Evolutionary conservation across 257 asterid genomes (phyloP).

Genomic region (Fraxinus cuspidata): DNA sequence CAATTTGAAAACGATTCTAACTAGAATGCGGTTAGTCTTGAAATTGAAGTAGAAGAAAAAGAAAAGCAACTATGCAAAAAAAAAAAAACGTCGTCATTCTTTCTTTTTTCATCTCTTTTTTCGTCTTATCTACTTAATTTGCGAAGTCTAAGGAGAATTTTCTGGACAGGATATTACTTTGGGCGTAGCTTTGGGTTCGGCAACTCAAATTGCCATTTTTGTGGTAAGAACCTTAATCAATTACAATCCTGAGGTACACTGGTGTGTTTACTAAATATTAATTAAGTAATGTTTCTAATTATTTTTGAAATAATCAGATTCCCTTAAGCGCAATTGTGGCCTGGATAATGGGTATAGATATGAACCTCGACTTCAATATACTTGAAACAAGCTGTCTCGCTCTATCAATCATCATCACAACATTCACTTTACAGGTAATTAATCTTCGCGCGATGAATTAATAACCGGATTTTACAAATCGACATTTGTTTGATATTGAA

Average conservation of each 20-base stretch:
- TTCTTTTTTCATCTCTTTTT: not conserved
- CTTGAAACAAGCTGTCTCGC: conserved; percentile 71
- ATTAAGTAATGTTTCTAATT: not conserved
- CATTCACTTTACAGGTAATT: conserved; percentile 69
- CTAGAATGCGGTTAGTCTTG: too few relatives aligned
- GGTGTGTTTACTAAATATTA: not conserved
- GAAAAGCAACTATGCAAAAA: too few relatives aligned
- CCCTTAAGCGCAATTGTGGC: conserved; percentile 66
- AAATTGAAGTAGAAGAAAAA: too few relatives aligned
- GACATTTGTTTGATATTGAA: not conserved
- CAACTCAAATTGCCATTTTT: conserved; percentile 75
- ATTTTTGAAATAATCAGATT: conserved; percentile 39
- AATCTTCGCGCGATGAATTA: not conserved
- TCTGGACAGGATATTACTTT: conserved; percentile 32
- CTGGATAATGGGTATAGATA: conserved; percentile 65
- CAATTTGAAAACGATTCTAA: not conserved
- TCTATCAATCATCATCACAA: conserved; percentile 62
- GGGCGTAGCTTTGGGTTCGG: conserved; percentile 68
- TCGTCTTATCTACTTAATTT: not conserved
- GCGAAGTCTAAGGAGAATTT: not conserved
- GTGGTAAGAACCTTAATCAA: conserved; percentile 51
- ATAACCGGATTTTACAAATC: not conserved
- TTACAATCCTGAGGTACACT: not conserved
- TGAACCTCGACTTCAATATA: conserved; percentile 67
- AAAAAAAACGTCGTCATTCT: not conserved